Evolutionary conservation across 257 asterid genomes (phyloP), one percentile per base, ranked within the genome.

Genomic region (Agastache rugosa): DNA sequence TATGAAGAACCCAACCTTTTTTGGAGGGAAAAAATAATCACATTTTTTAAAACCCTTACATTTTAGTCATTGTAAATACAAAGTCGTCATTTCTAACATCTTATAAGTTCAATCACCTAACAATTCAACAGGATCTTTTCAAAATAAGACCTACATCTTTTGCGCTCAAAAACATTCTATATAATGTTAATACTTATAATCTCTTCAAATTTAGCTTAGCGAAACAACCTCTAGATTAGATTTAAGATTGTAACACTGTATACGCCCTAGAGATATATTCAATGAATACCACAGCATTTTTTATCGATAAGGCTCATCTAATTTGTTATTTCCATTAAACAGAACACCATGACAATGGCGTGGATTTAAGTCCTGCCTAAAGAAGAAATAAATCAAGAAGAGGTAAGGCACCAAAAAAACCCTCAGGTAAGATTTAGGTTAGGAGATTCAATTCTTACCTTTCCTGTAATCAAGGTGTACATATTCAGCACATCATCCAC

Each of bases 401-500:
- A 61, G 22, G 20, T 29, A n/a, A n/a, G 23, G 19, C 15, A 10
- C 22, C 61, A 15, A 47, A 29, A 8, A 25, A 76, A 58, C 39
- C 16, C 50, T 31, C 56, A 0, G 19, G 27, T 42, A 17, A 67
- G 72, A 31, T 35, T 25, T 3, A n/a, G 34, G 48, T 25, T 50
- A 1, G 25, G 41, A 73, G 59, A 64, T 60, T 54, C 19, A 29
- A 50, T 9, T 58, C 85, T 81, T 77, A 85, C 92, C 92, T 87
- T 87, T 80, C 90, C 92, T 19, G 92, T 87, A 63, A 87, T 87
- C 79, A 81, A 47, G 74, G 90, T 83, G 74, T 85, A 87, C 90
- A 87, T 87, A 68, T 81, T 81, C 80, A 85, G 88, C 81, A 87
- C 92, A 71, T 87, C 90, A 62, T 69, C 85, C 0, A 87, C 92